Conservation (phyloP, 2,329 filamentous ascomycete genomes). For the Exophiala spinifera region DNA sequence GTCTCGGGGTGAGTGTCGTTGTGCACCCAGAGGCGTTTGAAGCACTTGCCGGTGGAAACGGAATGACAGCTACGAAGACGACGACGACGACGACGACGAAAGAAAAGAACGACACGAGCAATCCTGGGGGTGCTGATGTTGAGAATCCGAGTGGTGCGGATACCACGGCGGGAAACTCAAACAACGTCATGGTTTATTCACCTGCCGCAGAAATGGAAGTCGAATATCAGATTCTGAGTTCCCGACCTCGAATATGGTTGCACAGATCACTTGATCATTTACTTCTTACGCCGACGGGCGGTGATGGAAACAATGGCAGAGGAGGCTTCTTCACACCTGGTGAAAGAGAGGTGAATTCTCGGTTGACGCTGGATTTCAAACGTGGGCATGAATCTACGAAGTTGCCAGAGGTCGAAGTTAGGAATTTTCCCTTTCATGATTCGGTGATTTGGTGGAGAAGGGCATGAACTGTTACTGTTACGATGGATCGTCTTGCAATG, state of each 20-base stretch:
- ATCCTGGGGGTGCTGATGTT: background rate
- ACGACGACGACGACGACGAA: background rate
- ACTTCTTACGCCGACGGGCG: background rate
- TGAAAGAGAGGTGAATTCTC: background rate
- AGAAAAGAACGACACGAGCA: background rate
- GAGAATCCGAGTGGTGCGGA: too few relatives aligned
- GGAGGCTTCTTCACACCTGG: background rate
- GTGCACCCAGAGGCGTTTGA: conserved; percentile 53
- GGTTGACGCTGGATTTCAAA: conserved; percentile 1
- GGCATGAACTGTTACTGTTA: background rate
- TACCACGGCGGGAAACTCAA: background rate
- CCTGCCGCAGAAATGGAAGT: conserved; percentile 49
- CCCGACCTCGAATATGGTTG: conserved; percentile 17
- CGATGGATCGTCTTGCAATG: too few relatives aligned
- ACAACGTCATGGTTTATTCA: conserved; percentile 56
- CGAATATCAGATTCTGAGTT: conserved; percentile 14
- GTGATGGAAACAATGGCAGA: too few relatives aligned
- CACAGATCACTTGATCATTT: conserved; percentile 12
- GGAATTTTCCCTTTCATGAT: conserved; percentile 19
- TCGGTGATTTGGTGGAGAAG: conserved; percentile 18
- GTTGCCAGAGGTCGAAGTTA: conserved; percentile 13
- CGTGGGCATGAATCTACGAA: background rate
- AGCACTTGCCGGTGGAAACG: too few relatives aligned
- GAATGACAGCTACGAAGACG: conserved; percentile 27
- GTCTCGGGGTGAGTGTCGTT: conserved; percentile 38